These are phyloP conservation scores for Citropsis articulata DNA, from an alignment of 345 rosid species.

Conservation along the genomic window DNA sequence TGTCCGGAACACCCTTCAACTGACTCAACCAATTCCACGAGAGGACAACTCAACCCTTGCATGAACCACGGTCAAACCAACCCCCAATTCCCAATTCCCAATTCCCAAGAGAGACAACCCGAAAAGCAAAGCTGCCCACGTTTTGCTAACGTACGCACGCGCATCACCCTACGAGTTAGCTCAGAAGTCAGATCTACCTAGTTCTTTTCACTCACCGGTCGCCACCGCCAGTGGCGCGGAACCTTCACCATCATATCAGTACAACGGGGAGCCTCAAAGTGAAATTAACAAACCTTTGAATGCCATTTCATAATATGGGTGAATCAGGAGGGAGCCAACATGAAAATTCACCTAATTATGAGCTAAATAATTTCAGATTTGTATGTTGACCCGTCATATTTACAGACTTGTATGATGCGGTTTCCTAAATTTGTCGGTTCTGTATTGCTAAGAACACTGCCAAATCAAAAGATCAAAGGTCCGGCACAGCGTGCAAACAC, in stretches of 20 bases:
- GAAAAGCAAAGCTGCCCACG: not conserved
- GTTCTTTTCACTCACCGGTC: not conserved
- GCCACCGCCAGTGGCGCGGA: not conserved
- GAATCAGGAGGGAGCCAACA: not conserved
- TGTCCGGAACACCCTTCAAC: conserved; percentile 1
- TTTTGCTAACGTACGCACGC: not conserved
- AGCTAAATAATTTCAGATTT: not conserved
- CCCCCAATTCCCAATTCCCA: not conserved
- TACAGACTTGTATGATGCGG: no score
- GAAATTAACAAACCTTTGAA: not conserved
- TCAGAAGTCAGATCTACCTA: not conserved
- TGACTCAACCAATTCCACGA: not conserved
- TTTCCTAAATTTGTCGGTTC: not conserved
- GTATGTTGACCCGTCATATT: no score
- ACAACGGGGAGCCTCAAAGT: not conserved
- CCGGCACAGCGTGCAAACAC: no score
- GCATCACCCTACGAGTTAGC: not conserved
- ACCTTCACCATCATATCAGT: not conserved
- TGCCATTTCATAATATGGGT: not conserved
- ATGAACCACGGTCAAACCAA: not conserved
- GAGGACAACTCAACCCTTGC: not conserved
- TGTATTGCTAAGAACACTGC: no score
- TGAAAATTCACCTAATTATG: not conserved
- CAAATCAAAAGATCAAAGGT: no score
- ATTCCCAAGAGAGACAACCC: not conserved